phyloP scores from a whole-genome alignment of 768 basidiomycete species.

The Naganishia vaughanmartiniae region DNA sequence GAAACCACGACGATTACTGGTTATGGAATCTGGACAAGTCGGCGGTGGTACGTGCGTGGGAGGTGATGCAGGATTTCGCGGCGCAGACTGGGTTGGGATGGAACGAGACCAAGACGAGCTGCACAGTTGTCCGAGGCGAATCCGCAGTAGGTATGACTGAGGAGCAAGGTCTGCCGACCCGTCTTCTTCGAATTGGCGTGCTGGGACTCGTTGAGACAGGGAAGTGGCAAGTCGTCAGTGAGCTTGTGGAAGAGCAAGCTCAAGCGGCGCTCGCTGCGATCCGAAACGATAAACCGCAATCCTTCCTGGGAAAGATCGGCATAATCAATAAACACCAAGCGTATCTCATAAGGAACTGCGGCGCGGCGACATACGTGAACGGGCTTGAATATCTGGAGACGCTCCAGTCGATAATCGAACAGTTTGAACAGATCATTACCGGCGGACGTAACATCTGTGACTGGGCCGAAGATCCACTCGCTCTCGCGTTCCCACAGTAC shows the following conservation, averaged over 20 bases:
- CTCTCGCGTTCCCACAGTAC: neutral
- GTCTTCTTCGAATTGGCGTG: slow-evolving; percentile 20
- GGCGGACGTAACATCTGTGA: neutral
- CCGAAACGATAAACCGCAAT: neutral
- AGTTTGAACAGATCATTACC: slow-evolving; percentile 13
- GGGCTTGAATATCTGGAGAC: slow-evolving; percentile 16
- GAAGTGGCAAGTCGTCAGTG: slow-evolving; percentile 11
- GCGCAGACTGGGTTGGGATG: slow-evolving; percentile 11
- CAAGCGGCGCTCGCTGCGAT: slow-evolving; percentile 13
- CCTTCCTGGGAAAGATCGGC: slow-evolving; percentile 24
- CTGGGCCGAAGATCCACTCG: neutral
- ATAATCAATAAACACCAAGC: slow-evolving; percentile 28
- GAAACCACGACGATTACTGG: slow-evolving; percentile 31
- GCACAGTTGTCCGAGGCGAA: neutral
- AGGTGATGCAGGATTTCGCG: slow-evolving; percentile 23
- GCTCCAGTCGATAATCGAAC: slow-evolving; percentile 5
- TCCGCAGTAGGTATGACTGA: neutral
- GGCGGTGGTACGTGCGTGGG: slow-evolving; percentile 2
- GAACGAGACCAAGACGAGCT: slow-evolving; percentile 26
- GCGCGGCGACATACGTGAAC: slow-evolving; percentile 12
- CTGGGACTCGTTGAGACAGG: slow-evolving; percentile 9
- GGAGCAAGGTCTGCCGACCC: slow-evolving; percentile 5
- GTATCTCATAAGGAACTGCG: slow-evolving; percentile 19
- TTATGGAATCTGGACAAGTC: slow-evolving; percentile 17
- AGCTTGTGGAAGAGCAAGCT: slow-evolving; percentile 1